Percentiles rank a stretch among this genome's conserved stretches.
Evolutionary conservation across 257 asterid species (phyloP).

Genomic region (Linaria vulgaris): DNA sequence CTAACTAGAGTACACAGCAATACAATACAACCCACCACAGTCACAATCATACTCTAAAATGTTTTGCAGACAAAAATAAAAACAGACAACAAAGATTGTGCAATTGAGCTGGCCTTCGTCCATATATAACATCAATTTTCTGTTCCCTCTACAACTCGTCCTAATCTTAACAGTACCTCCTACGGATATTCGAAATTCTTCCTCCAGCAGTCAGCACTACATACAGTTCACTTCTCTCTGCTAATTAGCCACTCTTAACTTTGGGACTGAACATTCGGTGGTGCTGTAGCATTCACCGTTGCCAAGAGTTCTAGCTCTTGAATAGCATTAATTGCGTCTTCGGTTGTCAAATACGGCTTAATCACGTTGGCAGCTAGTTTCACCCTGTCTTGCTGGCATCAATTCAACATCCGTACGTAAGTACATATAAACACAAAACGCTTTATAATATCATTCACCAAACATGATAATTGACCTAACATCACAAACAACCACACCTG

Average conservation of each 20-base stretch:
- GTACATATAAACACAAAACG: neutral
- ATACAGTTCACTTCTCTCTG: slow-evolving; percentile 28
- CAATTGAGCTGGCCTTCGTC: slow-evolving; percentile 30
- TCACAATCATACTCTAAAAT: slow-evolving; percentile 22
- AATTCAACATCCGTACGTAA: neutral
- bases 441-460: neutral
- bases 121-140: slow-evolving; percentile 20
- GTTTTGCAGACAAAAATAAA: slow-evolving; percentile 23
- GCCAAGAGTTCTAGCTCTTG: slow-evolving; percentile 64
- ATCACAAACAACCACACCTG: too few relatives aligned
- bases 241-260: slow-evolving; percentile 29
- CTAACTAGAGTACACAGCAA: slow-evolving; percentile 3
- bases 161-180: slow-evolving; percentile 23
- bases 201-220: slow-evolving; percentile 34
- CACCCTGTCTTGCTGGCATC: slow-evolving; percentile 57
- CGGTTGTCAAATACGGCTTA: slow-evolving; percentile 50
- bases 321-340: slow-evolving; percentile 45
- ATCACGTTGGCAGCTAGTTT: slow-evolving; percentile 42
- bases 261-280: slow-evolving; percentile 26
- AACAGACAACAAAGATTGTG: slow-evolving; percentile 23
- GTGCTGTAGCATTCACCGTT: slow-evolving; percentile 9
- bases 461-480: too few relatives aligned
- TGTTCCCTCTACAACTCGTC: slow-evolving; percentile 18
- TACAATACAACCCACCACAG: slow-evolving; percentile 7
- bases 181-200: slow-evolving; percentile 16